Evolutionary conservation across 129 eudicot genomes (phyloP), one percentile per base, ranked within the genome.

Genomic region (Solidago caesia): DNA sequence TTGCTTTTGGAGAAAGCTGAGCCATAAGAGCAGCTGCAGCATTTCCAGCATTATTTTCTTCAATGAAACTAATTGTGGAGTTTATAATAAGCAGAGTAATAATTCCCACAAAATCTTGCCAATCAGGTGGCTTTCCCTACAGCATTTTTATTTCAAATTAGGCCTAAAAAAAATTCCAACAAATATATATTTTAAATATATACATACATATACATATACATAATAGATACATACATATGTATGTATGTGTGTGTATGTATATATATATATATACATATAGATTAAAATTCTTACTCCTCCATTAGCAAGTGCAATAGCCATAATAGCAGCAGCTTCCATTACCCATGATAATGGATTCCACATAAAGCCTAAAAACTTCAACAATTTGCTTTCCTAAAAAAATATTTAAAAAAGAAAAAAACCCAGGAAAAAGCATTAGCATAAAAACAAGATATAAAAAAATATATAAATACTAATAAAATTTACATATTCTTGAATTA

Each of bases 341-440:
- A 95, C 99, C 99, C 99, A 95, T 82, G 99, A 95, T 29, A 95
- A 88, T 67, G 99, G 99, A 80, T 95, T 95, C 99, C 99, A 95
- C 99, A 95, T 95, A 87, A 95, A 95, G 67, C 99, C 99, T 84
- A 95, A 77, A 78, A 95, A 95, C 80, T 95, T 95, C 84, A 91
- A 88, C 81, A 95, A 62, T 81, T 95, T 95, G 85, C 99, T 95
- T 78, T 95, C 99, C 99, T 95, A 81, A 25, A 81, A 78, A 76
- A 63, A 53, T 9, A 53, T 11, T 11, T 4, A 66, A 39, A 63
- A 29, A 39, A 29, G 6, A 11, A 29, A 39, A 9, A 11, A 4
- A 39, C 8, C 29, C 5, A 29, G 1, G 5, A 62, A 39, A 21
- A 63, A 5, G 27, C 13, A 60, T 61, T 68, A 7, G 70, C 56